Base-by-base conservation (phyloP, 495 filamentous ascomycete genomes). In the Daldinia grandis region DNA sequence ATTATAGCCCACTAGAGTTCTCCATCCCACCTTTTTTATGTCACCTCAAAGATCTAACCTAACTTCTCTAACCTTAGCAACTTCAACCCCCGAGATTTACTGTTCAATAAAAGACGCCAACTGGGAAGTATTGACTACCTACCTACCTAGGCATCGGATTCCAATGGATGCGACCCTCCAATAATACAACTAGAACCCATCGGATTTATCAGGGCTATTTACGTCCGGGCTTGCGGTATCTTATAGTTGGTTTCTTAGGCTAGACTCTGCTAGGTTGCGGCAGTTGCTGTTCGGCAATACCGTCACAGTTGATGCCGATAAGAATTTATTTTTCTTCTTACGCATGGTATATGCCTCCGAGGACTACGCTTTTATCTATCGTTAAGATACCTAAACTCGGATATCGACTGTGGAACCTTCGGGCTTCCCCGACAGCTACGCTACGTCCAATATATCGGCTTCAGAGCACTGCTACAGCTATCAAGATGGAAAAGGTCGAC, bases 401-500 rank as follows among this genome's bases (percentile, higher is more conserved):
- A 49, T 49, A 24, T 49, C 67, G 67, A 56, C 30, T 50, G 54
- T 64, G 70, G 57, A 69, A 62, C 53, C 19, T 58, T 3, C 47
- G 40, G 37, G 14, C 17, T 25, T 56, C 62, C 8, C 33, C 62
- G 38, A 24, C 60, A 9, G 33, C 40, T 24, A 15, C 42, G 38
- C 15, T 40, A 55, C 66, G 19, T 19, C 42, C 25, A 19, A 56
- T 40, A 38, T 25, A 44, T 47, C 73, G 70, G 30, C 74, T 60
- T 35, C 70, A 68, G 58, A 75, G 73, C 58, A 56, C 30, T n/a
- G n/a, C 49, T 33, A 38, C 57, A 31, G 31, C 68, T 58, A 71
- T 76, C 81, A 87, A 92, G 15, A 98, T 97, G 93, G 92, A 87
- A 77, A 90, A 87, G 40, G 91, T 98, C 68, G 82, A 96, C 80